Conservation (phyloP, 2,329 filamentous ascomycete genomes). For the Phialophora tarda region DNA sequence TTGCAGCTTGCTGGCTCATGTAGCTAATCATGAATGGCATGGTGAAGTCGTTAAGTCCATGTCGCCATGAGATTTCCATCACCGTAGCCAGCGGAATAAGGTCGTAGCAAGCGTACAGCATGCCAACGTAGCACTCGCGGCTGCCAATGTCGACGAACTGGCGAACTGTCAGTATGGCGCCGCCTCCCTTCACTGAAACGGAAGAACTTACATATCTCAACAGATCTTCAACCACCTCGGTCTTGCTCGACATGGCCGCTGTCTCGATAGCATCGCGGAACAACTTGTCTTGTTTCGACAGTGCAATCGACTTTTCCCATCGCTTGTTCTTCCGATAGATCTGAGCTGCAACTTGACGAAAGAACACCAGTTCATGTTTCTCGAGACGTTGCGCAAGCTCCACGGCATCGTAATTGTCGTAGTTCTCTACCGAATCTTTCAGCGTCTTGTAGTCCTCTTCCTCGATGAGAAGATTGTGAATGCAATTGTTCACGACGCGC, state of each 20-base stretch:
- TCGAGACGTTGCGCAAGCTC: conserved; percentile 90
- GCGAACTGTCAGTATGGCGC: conserved; percentile 43
- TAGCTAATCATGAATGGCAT: conserved; percentile 99
- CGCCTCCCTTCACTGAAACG: not conserved
- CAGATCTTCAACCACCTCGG: conserved; percentile 91
- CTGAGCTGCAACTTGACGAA: conserved; percentile 95
- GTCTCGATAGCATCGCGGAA: conserved; percentile 99
- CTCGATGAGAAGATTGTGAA: conserved; percentile 96
- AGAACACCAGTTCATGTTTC: conserved; percentile 98
- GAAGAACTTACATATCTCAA: conserved; percentile 89
- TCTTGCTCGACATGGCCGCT: conserved; percentile 86
- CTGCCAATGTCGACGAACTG: conserved; percentile 99
- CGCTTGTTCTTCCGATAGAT: conserved; percentile 99
- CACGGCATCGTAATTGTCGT: conserved; percentile 97
- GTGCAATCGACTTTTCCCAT: conserved; percentile 97
- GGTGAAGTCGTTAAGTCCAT: conserved; percentile 92
- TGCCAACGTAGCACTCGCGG: conserved; percentile 99
- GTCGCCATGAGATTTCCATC: conserved; percentile 95
- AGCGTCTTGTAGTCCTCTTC: conserved; percentile 99
- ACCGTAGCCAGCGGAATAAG: conserved; percentile 91
- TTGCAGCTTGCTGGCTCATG: conserved; percentile 84
- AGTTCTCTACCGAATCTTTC: conserved; percentile 95
- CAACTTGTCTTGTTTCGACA: conserved; percentile 98
- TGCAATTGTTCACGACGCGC: conserved; percentile 95
- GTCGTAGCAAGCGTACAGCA: conserved; percentile 98